Base-by-base conservation (phyloP, 73 alveolate genomes). In the Loxodes magnus region DNA sequence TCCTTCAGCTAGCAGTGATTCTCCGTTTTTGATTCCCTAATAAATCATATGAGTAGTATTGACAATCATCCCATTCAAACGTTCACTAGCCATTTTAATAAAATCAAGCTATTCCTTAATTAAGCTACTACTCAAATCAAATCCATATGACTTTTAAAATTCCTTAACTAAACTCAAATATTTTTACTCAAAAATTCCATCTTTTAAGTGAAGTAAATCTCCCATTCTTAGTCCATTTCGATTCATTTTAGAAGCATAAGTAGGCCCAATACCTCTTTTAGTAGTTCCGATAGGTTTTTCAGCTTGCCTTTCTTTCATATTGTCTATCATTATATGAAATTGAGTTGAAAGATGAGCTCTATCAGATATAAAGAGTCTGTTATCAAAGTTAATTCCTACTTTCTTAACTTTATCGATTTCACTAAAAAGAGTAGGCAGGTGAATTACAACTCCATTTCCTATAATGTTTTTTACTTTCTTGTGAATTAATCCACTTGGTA, bases 231-330 rank as follows among this genome's bases (percentile, higher is more conserved):
- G 65, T 14, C 96, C 95, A 42, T 55, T 48, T 71, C 97, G 54
- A 3, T 21, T 30, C 52, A 48, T 48, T 51, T 46, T 68, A 42
- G 93, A 61, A 6, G 98, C 79, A 52, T 91, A 91, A 25, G 94
- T 62, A 0, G 98, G 97, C 30, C 98, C 98, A 24, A 91, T 91
- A 28, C 98, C 98, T 50, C 93, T 75, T 51, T 87, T 87, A 25
- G 97, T 91, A 2, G 96, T 90, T 27, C 98, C 95, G 19, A 77
- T 68, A 20, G 58, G 60, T 10, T 31, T 65, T 20, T 29, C 28
- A 30, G 82, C 87, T 17, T 54, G 41, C 33, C 57, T 29, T 42
- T 77, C 92, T 22, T 59, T 25, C 0, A 56, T 51, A 24, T 58
- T 77, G 42, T 77, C 92, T 24, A 75, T 80, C 30, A 64, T 69